Conservation (phyloP, 2,329 filamentous ascomycete genomes). For the Stemphylium beticola region DNA sequence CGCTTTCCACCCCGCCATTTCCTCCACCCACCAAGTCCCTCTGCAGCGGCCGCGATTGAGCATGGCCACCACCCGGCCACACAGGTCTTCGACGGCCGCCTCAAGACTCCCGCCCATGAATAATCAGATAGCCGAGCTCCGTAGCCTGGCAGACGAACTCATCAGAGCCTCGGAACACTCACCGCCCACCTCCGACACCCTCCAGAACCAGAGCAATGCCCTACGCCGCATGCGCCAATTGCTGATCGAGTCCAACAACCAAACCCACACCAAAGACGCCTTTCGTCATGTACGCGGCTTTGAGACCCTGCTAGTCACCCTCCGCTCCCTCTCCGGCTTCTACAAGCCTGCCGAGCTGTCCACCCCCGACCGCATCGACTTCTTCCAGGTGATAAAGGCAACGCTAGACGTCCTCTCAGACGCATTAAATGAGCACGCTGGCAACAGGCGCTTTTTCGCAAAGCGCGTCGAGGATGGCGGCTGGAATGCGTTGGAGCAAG, state of each 20-base stretch:
- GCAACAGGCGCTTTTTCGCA: conserved; percentile 87
- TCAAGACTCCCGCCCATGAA: conserved; percentile 58
- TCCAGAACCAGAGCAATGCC: conserved; percentile 54
- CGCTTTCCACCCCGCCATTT: conserved; percentile 25
- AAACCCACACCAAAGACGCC: conserved; percentile 70
- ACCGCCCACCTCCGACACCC: conserved; percentile 37
- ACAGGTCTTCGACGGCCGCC: conserved; percentile 48
- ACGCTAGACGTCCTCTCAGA: conserved; percentile 77
- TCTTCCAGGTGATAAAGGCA: conserved; percentile 73
- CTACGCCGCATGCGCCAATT: conserved; percentile 72
- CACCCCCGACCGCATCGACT: conserved; percentile 66
- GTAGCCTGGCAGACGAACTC: conserved; percentile 46
- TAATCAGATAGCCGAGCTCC: conserved; percentile 56
- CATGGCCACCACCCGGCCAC: conserved; percentile 45
- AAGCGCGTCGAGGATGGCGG: conserved; percentile 77
- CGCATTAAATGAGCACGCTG: conserved; percentile 77
- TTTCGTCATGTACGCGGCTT: conserved; percentile 85
- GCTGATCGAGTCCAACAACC: conserved; percentile 60
- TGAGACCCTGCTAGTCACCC: conserved; percentile 70
- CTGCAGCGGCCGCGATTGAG: conserved; percentile 39
- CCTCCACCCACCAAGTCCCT: conserved; percentile 27
- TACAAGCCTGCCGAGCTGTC: conserved; percentile 72
- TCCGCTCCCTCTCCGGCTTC: conserved; percentile 75
- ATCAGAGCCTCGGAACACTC: conserved; percentile 37
- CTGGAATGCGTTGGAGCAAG: conserved; percentile 75